A percentile compares a stretch with the other conserved stretches of the same genome.
Evolutionary conservation across 306 rosid genomes (phyloP).

Genomic region (Elaeagnus macrophylla): DNA sequence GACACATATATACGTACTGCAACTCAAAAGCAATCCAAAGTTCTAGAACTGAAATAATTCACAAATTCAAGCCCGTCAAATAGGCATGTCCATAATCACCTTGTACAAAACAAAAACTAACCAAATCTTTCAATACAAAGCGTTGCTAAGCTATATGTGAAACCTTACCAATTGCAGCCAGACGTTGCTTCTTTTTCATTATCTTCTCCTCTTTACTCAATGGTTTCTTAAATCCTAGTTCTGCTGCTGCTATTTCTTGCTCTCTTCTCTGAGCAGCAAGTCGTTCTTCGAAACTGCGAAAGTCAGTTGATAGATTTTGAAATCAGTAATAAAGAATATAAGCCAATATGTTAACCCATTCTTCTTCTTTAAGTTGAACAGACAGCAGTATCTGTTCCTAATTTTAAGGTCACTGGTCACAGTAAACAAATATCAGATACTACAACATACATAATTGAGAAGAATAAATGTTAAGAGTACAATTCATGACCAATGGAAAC

Average conservation of each 20-base stretch:
- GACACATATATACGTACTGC: too few relatives aligned
- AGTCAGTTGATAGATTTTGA: constrained; percentile 1
- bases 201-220: constrained; percentile 81
- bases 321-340: background rate
- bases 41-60: too few relatives aligned
- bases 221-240: constrained; percentile 80
- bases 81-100: too few relatives aligned
- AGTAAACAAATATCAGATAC: background rate
- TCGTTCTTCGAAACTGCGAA: constrained; percentile 86
- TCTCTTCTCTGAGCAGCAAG: constrained; percentile 91
- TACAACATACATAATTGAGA: background rate
- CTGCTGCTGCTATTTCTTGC: constrained; percentile 58
- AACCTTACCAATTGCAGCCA: constrained; percentile 86
- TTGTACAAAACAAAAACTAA: too few relatives aligned
- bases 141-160: too few relatives aligned
- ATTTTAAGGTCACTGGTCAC: too few relatives aligned
- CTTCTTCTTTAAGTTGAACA: too few relatives aligned
- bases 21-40: too few relatives aligned
- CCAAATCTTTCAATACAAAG: too few relatives aligned
- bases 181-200: constrained; percentile 83
- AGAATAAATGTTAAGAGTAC: background rate
- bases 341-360: too few relatives aligned
- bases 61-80: too few relatives aligned
- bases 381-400: too few relatives aligned
- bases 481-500: background rate